Evolutionary conservation across 257 asterid species (phyloP), one percentile per base, ranked within the genome.

Genomic region (Solanum sparsipilum): DNA sequence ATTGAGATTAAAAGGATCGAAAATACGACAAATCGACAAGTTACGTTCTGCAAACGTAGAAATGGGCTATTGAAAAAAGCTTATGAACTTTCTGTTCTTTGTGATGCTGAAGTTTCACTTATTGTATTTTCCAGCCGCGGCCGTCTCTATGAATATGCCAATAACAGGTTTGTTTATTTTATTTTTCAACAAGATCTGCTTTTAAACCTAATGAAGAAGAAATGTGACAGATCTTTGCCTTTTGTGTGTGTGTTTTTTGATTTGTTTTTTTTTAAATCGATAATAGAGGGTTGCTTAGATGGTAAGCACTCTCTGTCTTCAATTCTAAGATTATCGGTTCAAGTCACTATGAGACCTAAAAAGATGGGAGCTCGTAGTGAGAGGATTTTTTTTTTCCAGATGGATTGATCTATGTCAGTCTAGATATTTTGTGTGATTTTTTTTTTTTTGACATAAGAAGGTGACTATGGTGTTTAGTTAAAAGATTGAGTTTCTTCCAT

Each of bases 61-160:
- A 96, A 96, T 83, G 99, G 99, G 1, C 85, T 96, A 15, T 94
- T 96, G 13, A 96, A 96, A 93, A 96, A 96, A 91, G 99, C 99
- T 13, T 96, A 96, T 60, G 99, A 96, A 90, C 87, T 96, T 20
- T 96, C 99, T 9, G 98, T 96, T 5, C 87, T 96, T 29, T 96
- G 99, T 81, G 99, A 95, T 93, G 99, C 99, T 84, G 99, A 96
- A 63, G 94, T 96, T 87, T 98, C 99, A 74, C 99, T 96, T 9
- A 87, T 96, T n/a, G 95, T 96, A 88, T 96, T 96, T 93, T 96
- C 99, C 1, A 92, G 74, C 92, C 95, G 98, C 15, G 99, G 99
- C 32, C 92, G 97, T 41, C 99, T 96, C 88, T 96, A 95, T 48
- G 98, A 96, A 73, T 96, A 93, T 89, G 95, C 99, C 1, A 96